Conservation (phyloP, 768 basidiomycete species). For the Heimioporus sp. region DNA sequence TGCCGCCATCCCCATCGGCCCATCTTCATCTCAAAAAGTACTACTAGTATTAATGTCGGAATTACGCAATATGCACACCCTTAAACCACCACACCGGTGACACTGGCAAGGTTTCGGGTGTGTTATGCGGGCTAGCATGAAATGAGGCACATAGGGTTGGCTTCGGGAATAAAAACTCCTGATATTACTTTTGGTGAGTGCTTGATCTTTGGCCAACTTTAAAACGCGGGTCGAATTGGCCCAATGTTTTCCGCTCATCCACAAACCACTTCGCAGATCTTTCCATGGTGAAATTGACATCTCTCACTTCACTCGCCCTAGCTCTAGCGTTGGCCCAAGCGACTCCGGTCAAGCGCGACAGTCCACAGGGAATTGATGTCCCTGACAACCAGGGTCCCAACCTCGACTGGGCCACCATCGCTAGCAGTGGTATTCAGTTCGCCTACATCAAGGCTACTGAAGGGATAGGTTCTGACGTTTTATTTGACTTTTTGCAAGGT, state of each 20-base stretch:
- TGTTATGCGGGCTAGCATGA: too few relatives aligned
- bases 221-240: conserved; percentile 4
- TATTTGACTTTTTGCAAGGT: background rate
- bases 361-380: conserved; percentile 54
- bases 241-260: background rate
- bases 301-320: conserved; percentile 13
- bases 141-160: too few relatives aligned
- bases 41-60: too few relatives aligned
- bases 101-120: too few relatives aligned
- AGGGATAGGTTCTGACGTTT: conserved; percentile 42
- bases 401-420: conserved; percentile 53
- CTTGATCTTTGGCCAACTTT: background rate
- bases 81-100: too few relatives aligned
- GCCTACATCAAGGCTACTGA: conserved; percentile 71
- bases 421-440: conserved; percentile 50
- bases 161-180: too few relatives aligned
- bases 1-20: too few relatives aligned
- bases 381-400: conserved; percentile 43
- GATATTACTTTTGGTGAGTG: background rate
- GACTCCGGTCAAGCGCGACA: conserved; percentile 29
- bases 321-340: conserved; percentile 15
- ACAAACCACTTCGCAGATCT: background rate
- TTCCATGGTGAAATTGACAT: conserved; percentile 16
- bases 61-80: too few relatives aligned
- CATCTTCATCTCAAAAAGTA: too few relatives aligned